Evolutionary conservation across 805 yeast genomes (phyloP).

Genomic region (Candida tibetensis): DNA sequence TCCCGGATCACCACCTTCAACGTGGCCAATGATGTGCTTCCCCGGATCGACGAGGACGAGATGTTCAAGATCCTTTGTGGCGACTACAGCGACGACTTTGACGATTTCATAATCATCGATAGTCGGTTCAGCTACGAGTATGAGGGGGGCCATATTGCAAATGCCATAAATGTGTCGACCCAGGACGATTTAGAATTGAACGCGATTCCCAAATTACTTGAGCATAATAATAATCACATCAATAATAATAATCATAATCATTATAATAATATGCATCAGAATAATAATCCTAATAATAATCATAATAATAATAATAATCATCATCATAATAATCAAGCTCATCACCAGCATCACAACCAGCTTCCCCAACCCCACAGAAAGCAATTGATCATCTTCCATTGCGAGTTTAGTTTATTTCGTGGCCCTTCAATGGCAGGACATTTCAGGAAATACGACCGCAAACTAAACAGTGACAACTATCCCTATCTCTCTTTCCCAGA

Average conservation of each 20-base stretch:
- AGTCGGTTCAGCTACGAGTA: slow-evolving; percentile 93
- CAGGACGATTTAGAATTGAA: slow-evolving; percentile 63
- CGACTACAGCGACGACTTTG: slow-evolving; percentile 45
- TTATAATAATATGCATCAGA: too few species aligned
- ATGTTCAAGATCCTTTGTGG: slow-evolving; percentile 60
- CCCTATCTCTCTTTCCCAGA: slow-evolving; percentile 87
- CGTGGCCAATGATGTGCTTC: slow-evolving; percentile 56
- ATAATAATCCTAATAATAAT: too few species aligned
- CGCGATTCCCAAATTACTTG: slow-evolving; percentile 30
- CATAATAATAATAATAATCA: too few species aligned
- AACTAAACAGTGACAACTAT: slow-evolving; percentile 66
- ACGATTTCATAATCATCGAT: slow-evolving; percentile 64
- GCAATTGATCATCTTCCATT: slow-evolving; percentile 76
- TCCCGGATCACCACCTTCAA: slow-evolving; percentile 29
- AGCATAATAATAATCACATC: slow-evolving; percentile 4
- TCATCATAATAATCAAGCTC: too few species aligned
- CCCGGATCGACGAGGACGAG: slow-evolving; percentile 61
- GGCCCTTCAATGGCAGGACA: slow-evolving; percentile 94
- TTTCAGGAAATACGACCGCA: slow-evolving; percentile 79
- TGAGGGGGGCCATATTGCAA: slow-evolving; percentile 86
- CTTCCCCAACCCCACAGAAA: slow-evolving; percentile 18
- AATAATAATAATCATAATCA: too few species aligned
- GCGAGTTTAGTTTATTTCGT: slow-evolving; percentile 89
- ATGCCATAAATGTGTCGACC: slow-evolving; percentile 75
- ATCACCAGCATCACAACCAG: neutral